These are phyloP conservation scores for Saturnispora bothae DNA, from an alignment of 805 yeast species.

Conservation along the genomic window DNA sequence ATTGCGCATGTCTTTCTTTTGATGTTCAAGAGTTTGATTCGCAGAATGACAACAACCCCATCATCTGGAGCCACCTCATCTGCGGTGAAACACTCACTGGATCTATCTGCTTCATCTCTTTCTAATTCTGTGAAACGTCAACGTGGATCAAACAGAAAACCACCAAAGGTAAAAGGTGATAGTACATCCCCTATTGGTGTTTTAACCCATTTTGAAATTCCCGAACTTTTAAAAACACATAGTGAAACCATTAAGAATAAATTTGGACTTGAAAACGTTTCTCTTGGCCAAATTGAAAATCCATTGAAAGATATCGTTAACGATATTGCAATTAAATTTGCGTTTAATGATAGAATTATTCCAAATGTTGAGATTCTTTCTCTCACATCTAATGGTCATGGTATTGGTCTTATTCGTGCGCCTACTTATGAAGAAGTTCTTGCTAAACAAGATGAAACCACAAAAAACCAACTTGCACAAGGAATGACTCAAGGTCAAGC, in stretches of 20 bases:
- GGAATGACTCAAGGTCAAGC: constrained; percentile 5
- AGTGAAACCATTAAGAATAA: constrained; percentile 11
- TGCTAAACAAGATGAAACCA: constrained; percentile 9
- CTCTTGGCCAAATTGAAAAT: constrained; percentile 41
- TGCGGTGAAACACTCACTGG: no score
- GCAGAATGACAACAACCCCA: no score
- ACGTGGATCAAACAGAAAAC: constrained; percentile 51
- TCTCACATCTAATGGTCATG: constrained; percentile 78
- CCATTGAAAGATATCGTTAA: constrained; percentile 59
- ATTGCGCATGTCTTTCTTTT: no score
- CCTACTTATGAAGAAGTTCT: constrained; percentile 33
- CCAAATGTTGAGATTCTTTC: constrained; percentile 45
- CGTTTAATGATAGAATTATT: constrained; percentile 48
- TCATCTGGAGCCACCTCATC: no score
- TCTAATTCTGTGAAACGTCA: constrained; percentile 9
- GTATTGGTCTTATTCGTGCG: constrained; percentile 58
- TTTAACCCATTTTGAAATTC: constrained; percentile 55
- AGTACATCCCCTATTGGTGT: constrained; percentile 77
- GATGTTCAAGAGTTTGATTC: no score
- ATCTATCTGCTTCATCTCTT: no score
- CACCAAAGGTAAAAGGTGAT: constrained; percentile 31
- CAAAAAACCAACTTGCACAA: constrained; percentile 9
- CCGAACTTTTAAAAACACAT: constrained; percentile 38
- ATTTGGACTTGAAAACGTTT: constrained; percentile 19
- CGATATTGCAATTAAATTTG: constrained; percentile 35